These are phyloP conservation scores for Fusarium sacchari DNA, from an alignment of 2,329 filamentous ascomycete species.

Conservation along the genomic window DNA sequence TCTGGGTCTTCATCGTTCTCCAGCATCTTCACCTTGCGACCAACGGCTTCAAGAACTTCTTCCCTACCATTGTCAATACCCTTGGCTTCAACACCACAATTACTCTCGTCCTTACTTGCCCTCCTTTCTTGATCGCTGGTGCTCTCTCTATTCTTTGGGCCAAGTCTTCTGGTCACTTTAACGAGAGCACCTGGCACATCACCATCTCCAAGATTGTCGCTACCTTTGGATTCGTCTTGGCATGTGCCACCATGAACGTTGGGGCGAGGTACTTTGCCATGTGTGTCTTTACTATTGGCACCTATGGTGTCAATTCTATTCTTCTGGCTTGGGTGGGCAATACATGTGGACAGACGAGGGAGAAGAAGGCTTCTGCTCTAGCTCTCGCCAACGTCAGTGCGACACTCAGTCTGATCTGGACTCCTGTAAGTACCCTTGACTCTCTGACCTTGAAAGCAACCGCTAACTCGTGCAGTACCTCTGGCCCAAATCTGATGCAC, in stretches of 20 bases:
- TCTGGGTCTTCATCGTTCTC: conserved; percentile 41
- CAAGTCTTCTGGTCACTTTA: conserved; percentile 36
- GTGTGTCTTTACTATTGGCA: conserved; percentile 52
- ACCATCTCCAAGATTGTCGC: conserved; percentile 51
- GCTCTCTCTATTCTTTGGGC: conserved; percentile 33
- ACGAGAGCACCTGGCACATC: conserved; percentile 32
- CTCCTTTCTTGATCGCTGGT: conserved; percentile 59
- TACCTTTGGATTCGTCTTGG: conserved; percentile 43
- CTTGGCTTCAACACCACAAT: conserved; percentile 59
- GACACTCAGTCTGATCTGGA: conserved; percentile 36
- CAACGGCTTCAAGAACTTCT: conserved; percentile 48
- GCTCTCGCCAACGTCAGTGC: conserved; percentile 43
- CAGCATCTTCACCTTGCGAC: conserved; percentile 37
- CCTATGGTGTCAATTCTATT: conserved; percentile 54
- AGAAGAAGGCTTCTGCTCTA: conserved; percentile 59
- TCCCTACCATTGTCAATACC: conserved; percentile 54
- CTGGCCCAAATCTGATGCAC: conserved; percentile 34
- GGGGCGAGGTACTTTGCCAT: conserved; percentile 45
- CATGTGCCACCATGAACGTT: conserved; percentile 41
- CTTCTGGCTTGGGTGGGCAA: conserved; percentile 56
- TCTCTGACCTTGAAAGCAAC: fast-evolving
- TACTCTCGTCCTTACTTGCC: conserved; percentile 61
- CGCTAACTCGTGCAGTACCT: conserved; percentile 22
- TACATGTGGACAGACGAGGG: conserved; percentile 56
- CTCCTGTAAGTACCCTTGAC: conserved; percentile 10